A percentile compares a stretch with the other conserved stretches of the same genome.
Conservation (phyloP, 371 early-diverging fungal genomes). For the Umbelopsis sp. region DNA sequence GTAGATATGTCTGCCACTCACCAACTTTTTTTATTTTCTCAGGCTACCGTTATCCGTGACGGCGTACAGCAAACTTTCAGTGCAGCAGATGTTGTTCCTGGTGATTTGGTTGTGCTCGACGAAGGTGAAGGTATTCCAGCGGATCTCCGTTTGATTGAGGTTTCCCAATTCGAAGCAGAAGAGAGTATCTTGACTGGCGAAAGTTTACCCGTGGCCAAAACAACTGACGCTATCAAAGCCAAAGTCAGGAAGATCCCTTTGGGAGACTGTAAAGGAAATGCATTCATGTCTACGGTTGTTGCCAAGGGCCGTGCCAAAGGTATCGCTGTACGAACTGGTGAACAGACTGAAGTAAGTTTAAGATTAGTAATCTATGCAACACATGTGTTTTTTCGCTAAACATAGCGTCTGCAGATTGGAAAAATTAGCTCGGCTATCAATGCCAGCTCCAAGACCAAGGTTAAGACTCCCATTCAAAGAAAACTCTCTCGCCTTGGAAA, state of each 20-base stretch:
- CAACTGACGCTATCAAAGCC: conserved; percentile 44
- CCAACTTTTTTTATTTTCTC: conserved; percentile 70
- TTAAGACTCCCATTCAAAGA: conserved; percentile 50
- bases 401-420: conserved; percentile 54
- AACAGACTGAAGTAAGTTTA: conserved; percentile 63
- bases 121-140: conserved; percentile 92
- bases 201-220: conserved; percentile 76
- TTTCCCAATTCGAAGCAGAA: conserved; percentile 81
- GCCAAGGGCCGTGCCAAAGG: conserved; percentile 73
- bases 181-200: conserved; percentile 91
- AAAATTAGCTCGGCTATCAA: conserved; percentile 77
- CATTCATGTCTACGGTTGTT: conserved; percentile 74
- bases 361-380: background rate
- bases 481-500: conserved; percentile 60
- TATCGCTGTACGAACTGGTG: conserved; percentile 80
- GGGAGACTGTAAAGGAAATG: conserved; percentile 76
- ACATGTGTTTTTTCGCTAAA: conserved; percentile 57
- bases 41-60: conserved; percentile 84
- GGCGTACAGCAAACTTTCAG: conserved; percentile 73
- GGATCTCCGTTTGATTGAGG: conserved; percentile 85
- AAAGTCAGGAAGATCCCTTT: conserved; percentile 61
- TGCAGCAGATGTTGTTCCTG: conserved; percentile 82
- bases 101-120: conserved; percentile 87
- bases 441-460: conserved; percentile 49
- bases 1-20: conserved; percentile 44